Base-by-base conservation (phyloP, 257 asterid genomes). In the Solanum habrochaites region DNA sequence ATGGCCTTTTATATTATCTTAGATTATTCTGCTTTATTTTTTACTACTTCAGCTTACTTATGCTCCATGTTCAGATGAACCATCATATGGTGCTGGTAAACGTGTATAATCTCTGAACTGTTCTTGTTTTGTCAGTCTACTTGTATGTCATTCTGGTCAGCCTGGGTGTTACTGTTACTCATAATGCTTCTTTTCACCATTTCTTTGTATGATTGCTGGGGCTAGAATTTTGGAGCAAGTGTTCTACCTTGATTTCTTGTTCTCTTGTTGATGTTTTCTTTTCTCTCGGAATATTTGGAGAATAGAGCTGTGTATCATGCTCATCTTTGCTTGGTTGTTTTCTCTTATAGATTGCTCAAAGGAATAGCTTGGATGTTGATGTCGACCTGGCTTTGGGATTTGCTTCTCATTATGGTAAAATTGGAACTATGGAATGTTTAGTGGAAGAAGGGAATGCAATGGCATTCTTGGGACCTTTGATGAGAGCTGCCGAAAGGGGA, bases 401-500 rank as follows among this genome's bases (percentile, higher is more conserved):
- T 86, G 99, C 99, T 80, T 96, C 99, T 32, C 99, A 96, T 89
- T 97, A 96, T 43, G 93, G 99, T 6, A 97, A 97, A 92, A 93
- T 97, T 13, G 93, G 93, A 86, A 97, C 99, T 0, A 96, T 96
- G 99, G 98, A 97, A 91, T 97, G 99, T 70, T 92, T 97, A 27
- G 98, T 97, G 29, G 98, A 95, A 87, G 99, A 97, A 90, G 98
- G 99, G 12, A 93, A 96, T 45, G 99, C 99, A 31, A 90, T 94
- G 96, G 96, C 98, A 67, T 97, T 96, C 93, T 90, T 96, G 88
- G 99, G 99, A 29, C 99, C 99, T 43, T 88, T 97, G 42, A 97
- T 96, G 99, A 90, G 98, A 90, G 99, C 99, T 2, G 98, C 99
- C 0, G 99, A 97, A 91, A 86, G 99, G 91, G 99, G 98, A 31